A percentile compares a stretch with the other conserved stretches of the same genome.
Evolutionary conservation across 2,329 filamentous ascomycete species (phyloP).

Genomic region (Pezicula carpinea): DNA sequence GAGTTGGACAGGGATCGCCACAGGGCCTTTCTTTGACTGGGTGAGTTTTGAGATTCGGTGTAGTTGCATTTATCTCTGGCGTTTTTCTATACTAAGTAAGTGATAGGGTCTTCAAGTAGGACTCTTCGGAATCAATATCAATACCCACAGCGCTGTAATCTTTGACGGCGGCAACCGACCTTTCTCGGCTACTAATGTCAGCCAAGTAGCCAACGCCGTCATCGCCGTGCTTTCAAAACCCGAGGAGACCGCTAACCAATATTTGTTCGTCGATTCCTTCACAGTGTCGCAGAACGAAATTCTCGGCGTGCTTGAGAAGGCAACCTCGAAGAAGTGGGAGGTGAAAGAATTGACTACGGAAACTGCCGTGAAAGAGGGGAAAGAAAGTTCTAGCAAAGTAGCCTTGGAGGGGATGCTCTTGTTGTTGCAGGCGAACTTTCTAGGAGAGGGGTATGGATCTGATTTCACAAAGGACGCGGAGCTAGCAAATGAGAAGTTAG

Average conservation of each 20-base stretch:
- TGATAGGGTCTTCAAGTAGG: slow-evolving; percentile 25
- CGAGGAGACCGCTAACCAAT: slow-evolving; percentile 29
- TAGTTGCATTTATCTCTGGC: slow-evolving; percentile 3
- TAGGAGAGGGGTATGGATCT: slow-evolving; percentile 10
- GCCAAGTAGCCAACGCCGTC: slow-evolving; percentile 28
- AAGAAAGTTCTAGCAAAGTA: slow-evolving; percentile 3
- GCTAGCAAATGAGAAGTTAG: slow-evolving; percentile 12
- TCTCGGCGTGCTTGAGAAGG: slow-evolving; percentile 26
- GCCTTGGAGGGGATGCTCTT: slow-evolving; percentile 7
- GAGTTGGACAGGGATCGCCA: slow-evolving; percentile 29
- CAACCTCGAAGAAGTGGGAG: slow-evolving; percentile 27
- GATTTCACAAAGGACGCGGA: slow-evolving; percentile 6
- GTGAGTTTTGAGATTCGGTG: slow-evolving; percentile 6
- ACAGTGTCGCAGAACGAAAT: slow-evolving; percentile 29
- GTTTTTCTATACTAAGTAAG: slow-evolving; percentile 22
- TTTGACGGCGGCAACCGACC: slow-evolving; percentile 27
- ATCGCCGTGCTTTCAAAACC: slow-evolving; percentile 30
- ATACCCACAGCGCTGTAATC: slow-evolving; percentile 25
- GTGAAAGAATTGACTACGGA: slow-evolving; percentile 18
- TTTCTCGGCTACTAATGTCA: slow-evolving; percentile 27
- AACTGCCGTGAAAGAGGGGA: slow-evolving; percentile 7
- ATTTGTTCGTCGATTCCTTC: slow-evolving; percentile 29
- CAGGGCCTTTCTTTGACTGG: slow-evolving; percentile 19
- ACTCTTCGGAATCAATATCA: slow-evolving; percentile 29
- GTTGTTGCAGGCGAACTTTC: slow-evolving; percentile 6